Evolutionary conservation across 2,329 filamentous ascomycete species (phyloP), one percentile per base, ranked within the genome.

Genomic region (Tolypocladium tropicale): DNA sequence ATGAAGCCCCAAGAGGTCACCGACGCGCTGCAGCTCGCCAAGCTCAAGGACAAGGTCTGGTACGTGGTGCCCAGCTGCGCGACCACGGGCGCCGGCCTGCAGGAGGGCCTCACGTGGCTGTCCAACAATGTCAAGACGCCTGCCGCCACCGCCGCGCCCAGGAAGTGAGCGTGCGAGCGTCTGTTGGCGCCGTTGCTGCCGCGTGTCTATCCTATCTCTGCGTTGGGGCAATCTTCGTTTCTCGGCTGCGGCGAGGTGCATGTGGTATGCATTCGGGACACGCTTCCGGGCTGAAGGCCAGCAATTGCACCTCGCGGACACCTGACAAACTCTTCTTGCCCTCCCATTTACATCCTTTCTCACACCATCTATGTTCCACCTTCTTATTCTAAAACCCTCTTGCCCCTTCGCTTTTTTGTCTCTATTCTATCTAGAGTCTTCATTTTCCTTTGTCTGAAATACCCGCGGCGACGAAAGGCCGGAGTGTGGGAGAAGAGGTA

Each of bases 101-200:
- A 90, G 63, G 89, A 93, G 73, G 89, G 89, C 63, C 76, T 94
- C 69, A 86, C 85, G 55, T 92, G 89, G 89, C 78, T 93, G 62
- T 90, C 87, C 62, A 90, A 90, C 75, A 92, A 91, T 68, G 86
- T 92, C 74, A 92, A 92, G 76, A n/a, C n/a, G n/a, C n/a, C n/a
- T n/a, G 75, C 80, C 7, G 79, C 80, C 48, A 75, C 80, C 48
- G 75, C 78, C 28, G 70, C 76, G 23, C 78, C 79, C 32, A 82
- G 82, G 76, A 82, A 80, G 70, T 82, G 52, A 53, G 52, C 10
- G 9, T 9, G 28, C 30, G 3, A 23, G 36, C 16, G 16, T n/a
- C 10, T 23, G n/a, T 6, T 41, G n/a, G n/a, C 5, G 37, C 6
- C 21, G 37, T 10, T 41, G 37, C 37, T 39, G 36, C 16, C 14